These are phyloP conservation scores for Lichtheimia ramosa DNA, from an alignment of 371 early-diverging fungal species.

Conservation along the genomic window DNA sequence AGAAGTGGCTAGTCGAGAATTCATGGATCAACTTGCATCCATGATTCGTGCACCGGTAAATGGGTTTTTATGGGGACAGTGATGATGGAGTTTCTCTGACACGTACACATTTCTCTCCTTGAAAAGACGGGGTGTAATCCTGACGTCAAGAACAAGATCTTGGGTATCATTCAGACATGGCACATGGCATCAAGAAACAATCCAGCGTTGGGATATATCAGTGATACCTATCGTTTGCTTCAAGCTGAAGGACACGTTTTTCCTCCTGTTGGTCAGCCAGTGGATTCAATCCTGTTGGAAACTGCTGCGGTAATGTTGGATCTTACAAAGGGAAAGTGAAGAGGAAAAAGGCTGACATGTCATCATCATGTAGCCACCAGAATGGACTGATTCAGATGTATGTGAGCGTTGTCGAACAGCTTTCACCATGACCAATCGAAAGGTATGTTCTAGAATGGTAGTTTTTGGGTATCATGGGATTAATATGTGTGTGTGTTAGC, in stretches of 20 bases:
- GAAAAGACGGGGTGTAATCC: conserved; percentile 51
- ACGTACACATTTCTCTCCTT: no score
- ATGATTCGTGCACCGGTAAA: conserved; percentile 71
- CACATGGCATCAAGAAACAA: conserved; percentile 78
- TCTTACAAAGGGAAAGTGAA: no score
- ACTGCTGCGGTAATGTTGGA: conserved; percentile 60
- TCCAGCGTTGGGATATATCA: conserved; percentile 74
- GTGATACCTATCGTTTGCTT: conserved; percentile 74
- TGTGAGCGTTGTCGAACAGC: conserved; percentile 92
- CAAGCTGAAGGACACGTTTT: conserved; percentile 78
- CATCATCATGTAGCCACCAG: conserved; percentile 79
- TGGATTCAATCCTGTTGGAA: conserved; percentile 69
- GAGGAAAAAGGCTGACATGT: not conserved
- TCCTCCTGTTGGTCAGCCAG: conserved; percentile 69
- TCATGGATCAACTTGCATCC: conserved; percentile 80
- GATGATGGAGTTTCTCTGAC: not conserved
- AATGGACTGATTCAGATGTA: conserved; percentile 93
- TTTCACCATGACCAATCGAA: conserved; percentile 93
- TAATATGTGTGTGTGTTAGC: conserved; percentile 34
- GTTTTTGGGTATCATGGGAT: not conserved
- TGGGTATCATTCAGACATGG: conserved; percentile 87
- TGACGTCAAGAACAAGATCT: conserved; percentile 74
- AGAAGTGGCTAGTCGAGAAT: conserved; percentile 90
- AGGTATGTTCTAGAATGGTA: conserved; percentile 39
- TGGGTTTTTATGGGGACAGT: not conserved